phyloP scores from a whole-genome alignment of 1,139 yeast genomes.

The Saccharomycopsis crataegensis region DNA sequence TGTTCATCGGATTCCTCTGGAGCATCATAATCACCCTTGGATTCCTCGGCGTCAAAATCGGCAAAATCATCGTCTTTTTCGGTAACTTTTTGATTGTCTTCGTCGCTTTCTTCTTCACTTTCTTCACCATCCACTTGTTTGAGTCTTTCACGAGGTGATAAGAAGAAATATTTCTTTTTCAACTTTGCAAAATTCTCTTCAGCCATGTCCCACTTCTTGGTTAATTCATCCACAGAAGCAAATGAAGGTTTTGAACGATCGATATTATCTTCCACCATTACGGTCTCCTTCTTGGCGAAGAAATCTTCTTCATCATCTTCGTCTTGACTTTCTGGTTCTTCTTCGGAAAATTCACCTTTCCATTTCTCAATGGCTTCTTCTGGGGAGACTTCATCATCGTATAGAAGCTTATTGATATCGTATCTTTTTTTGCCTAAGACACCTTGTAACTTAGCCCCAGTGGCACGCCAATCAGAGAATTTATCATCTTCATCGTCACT shows the following conservation, averaged over 20 bases:
- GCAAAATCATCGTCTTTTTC: constrained; percentile 44
- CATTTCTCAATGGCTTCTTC: constrained; percentile 70
- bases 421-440: constrained; percentile 42
- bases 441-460: constrained; percentile 43
- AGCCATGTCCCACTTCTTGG: constrained; percentile 17
- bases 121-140: constrained; percentile 19
- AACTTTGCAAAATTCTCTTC: constrained; percentile 35
- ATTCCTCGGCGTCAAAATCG: constrained; percentile 42
- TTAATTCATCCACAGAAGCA: constrained; percentile 30
- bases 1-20: constrained; percentile 34
- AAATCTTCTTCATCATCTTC: constrained; percentile 55
- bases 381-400: constrained; percentile 70
- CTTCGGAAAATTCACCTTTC: constrained; percentile 43
- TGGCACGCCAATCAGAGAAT: constrained; percentile 31
- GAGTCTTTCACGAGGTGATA: constrained; percentile 51
- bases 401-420: constrained; percentile 77
- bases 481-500: constrained; percentile 31
- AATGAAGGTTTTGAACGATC: constrained; percentile 20
- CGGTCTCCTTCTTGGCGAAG: constrained; percentile 45
- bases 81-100: constrained; percentile 28
- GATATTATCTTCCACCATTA: constrained; percentile 24
- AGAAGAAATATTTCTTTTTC: constrained; percentile 48
- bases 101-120: constrained; percentile 66
- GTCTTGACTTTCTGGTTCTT: constrained; percentile 36
- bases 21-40: constrained; percentile 27